Base-by-base conservation (phyloP, 2,329 filamentous ascomycete genomes). In the Penicillium sp. region DNA sequence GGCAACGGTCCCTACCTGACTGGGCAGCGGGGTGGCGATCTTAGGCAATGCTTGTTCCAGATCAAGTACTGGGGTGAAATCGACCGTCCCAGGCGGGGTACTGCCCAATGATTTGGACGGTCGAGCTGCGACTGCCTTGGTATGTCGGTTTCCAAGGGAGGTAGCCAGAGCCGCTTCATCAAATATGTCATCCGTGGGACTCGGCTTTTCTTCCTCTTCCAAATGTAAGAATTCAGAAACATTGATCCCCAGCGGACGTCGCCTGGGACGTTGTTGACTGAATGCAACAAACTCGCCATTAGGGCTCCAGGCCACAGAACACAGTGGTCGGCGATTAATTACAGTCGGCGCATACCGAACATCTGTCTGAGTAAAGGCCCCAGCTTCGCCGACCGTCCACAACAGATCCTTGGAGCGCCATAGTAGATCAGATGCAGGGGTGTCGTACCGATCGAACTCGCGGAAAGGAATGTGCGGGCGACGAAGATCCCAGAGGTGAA, bases 401-500 rank as follows among this genome's bases (percentile, higher is more conserved):
- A 86, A 70, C 6, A 82, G 70, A 62, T 84, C 80, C 64, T 81
- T 80, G 42, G 81, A 82, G 58, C 80, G 80, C 82, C 76, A 86
- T 13, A 85, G 72, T 64, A 86, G 69, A 58, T 84, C 82, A 19
- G 80, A 77, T 16, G 81, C 76, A 13, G 78, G 74, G 4, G 73
- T 75, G 40, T 75, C 70, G 59, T 81, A 80, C 47, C 76, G 77
- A 60, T 77, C 74, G 54, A 85, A 75, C 59, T 84, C 81, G 35
- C 80, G 75, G 59, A 81, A 83, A 0, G 82, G 82, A n/a, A 85
- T 67, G 57, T 77, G 73, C 5, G 81, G 80, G 29, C 82, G 75
- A 31, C 80, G 77, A 55, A 85, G 76, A 64, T 86, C 82, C 82
- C 82, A 86, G 3, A 85, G 67, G 59, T 85, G 82, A 45, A 84